Percentiles rank a stretch among this genome's conserved stretches.
These are phyloP conservation scores for Yamadazyma sp. DNA, from an alignment of 805 yeast genomes.

Conservation along the genomic window DNA sequence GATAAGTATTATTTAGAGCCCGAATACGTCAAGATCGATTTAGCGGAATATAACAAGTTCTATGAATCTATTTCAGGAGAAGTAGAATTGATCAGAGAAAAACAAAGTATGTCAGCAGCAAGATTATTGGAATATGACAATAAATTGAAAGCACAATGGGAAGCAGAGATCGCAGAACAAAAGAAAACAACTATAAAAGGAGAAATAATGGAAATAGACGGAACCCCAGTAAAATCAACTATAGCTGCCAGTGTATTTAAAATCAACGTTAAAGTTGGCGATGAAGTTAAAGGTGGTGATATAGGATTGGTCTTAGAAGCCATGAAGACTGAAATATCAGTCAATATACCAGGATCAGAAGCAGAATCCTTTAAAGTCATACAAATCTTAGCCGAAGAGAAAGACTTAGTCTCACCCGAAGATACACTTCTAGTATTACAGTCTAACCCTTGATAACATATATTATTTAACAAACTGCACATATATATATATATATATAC, in stretches of 20 bases:
- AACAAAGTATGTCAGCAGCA: background rate
- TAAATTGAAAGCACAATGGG: background rate
- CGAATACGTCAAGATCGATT: background rate
- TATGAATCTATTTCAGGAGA: background rate
- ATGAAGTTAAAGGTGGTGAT: constrained; percentile 65
- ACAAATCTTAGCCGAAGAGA: constrained; percentile 71
- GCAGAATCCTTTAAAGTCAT: constrained; percentile 66
- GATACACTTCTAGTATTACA: constrained; percentile 83
- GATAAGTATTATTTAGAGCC: constrained; percentile 1
- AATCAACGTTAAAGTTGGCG: constrained; percentile 63
- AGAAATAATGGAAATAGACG: constrained; percentile 75
- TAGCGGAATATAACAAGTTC: background rate
- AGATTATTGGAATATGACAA: background rate
- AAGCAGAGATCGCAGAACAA: constrained; percentile 38
- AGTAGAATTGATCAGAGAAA: background rate
- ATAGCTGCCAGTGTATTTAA: constrained; percentile 2
- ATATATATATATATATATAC: too few species aligned
- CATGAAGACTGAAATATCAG: constrained; percentile 96
- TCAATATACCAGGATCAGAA: constrained; percentile 43
- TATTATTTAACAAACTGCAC: too few species aligned
- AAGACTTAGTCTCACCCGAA: constrained; percentile 95
- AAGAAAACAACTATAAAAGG: constrained; percentile 67
- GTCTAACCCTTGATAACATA: constrained; percentile 13
- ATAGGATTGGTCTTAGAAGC: constrained; percentile 89
- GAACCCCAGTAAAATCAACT: constrained; percentile 94